These are phyloP conservation scores for Tuber indicum DNA, from an alignment of 495 filamentous ascomycete species.

Conservation along the genomic window DNA sequence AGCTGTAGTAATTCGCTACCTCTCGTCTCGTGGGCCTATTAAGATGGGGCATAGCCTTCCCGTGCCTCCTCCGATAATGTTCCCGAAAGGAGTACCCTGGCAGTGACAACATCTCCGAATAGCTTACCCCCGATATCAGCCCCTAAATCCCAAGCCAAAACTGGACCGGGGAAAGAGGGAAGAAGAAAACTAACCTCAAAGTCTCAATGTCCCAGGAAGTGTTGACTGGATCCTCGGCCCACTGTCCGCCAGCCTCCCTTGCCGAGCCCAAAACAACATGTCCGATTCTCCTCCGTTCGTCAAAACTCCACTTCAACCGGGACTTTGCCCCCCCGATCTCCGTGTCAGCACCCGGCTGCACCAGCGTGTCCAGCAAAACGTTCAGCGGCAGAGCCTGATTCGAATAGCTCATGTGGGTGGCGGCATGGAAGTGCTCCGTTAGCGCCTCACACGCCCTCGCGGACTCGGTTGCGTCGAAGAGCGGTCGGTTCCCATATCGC, in stretches of 20 bases:
- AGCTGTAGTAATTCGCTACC: constrained; percentile 54
- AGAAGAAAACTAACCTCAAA: constrained; percentile 41
- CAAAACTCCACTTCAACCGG: constrained; percentile 54
- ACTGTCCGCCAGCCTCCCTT: constrained; percentile 55
- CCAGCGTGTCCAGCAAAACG: constrained; percentile 57
- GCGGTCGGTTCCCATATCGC: constrained; percentile 45
- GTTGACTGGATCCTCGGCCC: constrained; percentile 54
- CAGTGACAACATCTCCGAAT: constrained; percentile 60
- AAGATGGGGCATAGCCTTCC: constrained; percentile 49
- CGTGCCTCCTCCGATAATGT: constrained; percentile 47
- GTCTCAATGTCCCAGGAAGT: constrained; percentile 56
- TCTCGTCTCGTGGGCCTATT: constrained; percentile 55
- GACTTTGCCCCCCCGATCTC: constrained; percentile 49
- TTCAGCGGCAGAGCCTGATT: constrained; percentile 61
- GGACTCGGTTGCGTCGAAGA: constrained; percentile 44
- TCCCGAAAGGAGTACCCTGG: constrained; percentile 58
- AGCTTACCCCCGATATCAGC: constrained; percentile 46
- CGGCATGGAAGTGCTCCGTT: constrained; percentile 58
- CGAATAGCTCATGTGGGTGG: constrained; percentile 55
- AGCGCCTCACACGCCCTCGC: constrained; percentile 43
- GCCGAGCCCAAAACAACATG: constrained; percentile 57
- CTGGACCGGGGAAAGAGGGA: neutral
- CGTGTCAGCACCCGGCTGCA: constrained; percentile 59
- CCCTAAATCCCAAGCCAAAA: constrained; percentile 31
- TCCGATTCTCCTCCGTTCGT: constrained; percentile 50